Evolutionary conservation across 345 rosid species (phyloP).

Genomic region (Durio zibethinus): DNA sequence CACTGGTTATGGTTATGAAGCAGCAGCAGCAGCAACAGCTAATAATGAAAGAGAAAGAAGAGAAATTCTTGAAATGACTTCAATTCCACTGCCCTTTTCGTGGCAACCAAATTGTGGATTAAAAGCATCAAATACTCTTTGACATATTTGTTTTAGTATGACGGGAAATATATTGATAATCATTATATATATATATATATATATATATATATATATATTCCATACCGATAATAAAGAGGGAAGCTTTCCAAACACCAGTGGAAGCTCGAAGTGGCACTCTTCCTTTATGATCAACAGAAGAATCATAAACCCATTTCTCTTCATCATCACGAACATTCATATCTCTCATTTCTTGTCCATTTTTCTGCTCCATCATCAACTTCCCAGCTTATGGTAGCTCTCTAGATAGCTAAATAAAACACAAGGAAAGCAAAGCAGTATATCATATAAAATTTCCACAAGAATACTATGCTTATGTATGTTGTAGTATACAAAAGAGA

Average conservation of each 20-base stretch:
- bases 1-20: neutral
- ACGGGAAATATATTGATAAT: too few species aligned
- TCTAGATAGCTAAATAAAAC: neutral
- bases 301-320: constrained; percentile 67
- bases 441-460: too few species aligned
- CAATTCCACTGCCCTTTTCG: neutral
- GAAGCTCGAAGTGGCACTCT: constrained; percentile 49
- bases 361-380: constrained; percentile 19
- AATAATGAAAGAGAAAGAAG: neutral
- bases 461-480: neutral
- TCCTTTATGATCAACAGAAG: constrained; percentile 54
- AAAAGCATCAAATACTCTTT: neutral
- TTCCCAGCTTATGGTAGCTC: neutral
- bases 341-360: neutral
- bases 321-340: constrained; percentile 26
- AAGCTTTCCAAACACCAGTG: constrained; percentile 80
- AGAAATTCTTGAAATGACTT: neutral
- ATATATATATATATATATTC: neutral
- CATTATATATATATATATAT: too few species aligned
- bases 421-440: neutral
- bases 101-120: neutral
- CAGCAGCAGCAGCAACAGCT: neutral
- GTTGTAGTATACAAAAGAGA: neutral
- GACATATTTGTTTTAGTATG: too few species aligned
- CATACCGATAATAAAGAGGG: constrained; percentile 67